Conservation (phyloP, 768 basidiomycete genomes). For the Suillus sp. region DNA sequence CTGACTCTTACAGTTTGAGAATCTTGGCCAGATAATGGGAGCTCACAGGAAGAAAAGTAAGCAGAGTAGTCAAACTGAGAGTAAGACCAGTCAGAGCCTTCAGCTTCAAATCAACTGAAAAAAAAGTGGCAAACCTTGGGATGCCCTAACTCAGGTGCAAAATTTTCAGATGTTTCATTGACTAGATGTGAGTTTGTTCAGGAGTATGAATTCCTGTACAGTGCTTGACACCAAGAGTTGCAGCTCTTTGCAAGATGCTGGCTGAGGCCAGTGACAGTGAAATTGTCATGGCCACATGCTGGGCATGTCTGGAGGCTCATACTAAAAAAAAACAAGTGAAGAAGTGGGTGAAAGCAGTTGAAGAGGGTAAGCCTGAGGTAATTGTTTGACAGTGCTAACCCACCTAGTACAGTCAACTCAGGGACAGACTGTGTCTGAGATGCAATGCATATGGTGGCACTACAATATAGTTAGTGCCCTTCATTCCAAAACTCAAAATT, state of each 20-base stretch:
- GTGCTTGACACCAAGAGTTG: slow-evolving; percentile 3
- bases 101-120: neutral
- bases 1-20: too few relatives aligned
- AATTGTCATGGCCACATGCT: slow-evolving; percentile 1
- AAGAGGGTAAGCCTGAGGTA: slow-evolving; percentile 5
- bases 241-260: slow-evolving; percentile 9
- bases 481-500: neutral
- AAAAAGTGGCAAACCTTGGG: neutral
- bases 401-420: neutral
- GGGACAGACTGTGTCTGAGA: neutral
- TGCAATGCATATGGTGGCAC: neutral
- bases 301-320: neutral
- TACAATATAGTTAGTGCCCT: neutral
- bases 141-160: neutral
- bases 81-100: neutral
- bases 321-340: neutral
- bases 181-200: neutral
- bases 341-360: neutral
- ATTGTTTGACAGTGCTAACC: neutral
- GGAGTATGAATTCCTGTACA: slow-evolving; percentile 2
- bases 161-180: neutral
- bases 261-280: slow-evolving; percentile 8
- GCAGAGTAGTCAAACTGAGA: neutral
- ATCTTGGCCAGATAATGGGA: too few relatives aligned
- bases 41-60: too few relatives aligned